Conservation (phyloP, 768 basidiomycete genomes). For the Rhodotorula graminis region DNA sequence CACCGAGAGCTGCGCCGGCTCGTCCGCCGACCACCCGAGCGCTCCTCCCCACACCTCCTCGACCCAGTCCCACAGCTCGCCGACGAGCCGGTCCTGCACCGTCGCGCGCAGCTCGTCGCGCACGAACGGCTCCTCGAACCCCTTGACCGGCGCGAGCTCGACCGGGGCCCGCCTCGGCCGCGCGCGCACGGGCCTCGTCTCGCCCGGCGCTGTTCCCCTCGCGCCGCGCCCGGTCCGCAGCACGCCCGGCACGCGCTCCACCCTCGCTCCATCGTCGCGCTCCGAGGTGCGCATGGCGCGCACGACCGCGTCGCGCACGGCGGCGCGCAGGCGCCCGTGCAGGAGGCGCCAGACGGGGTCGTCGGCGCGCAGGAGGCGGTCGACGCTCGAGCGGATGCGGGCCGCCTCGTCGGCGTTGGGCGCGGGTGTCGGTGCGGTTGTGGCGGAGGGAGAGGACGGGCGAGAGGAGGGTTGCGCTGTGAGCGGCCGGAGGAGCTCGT, state of each 20-base stretch:
- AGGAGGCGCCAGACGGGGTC: constrained; percentile 23
- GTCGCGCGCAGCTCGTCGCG: neutral
- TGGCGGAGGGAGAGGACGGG: too few relatives aligned
- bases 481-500: constrained; percentile 15
- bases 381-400: neutral
- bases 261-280: neutral
- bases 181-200: neutral
- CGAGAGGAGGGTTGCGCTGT: neutral
- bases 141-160: neutral
- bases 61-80: constrained; percentile 1
- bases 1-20: too few relatives aligned
- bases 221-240: neutral
- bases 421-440: neutral
- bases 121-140: neutral
- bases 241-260: too few relatives aligned
- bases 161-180: neutral
- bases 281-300: neutral
- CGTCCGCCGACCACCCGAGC: neutral
- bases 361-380: constrained; percentile 13
- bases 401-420: neutral
- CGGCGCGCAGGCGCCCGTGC: neutral
- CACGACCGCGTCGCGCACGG: neutral
- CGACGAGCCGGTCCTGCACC: neutral
- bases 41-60: constrained; percentile 8
- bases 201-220: too few relatives aligned